These are phyloP conservation scores for Hapsidospora chrysogenum DNA, from an alignment of 495 filamentous ascomycete species.

Conservation along the genomic window DNA sequence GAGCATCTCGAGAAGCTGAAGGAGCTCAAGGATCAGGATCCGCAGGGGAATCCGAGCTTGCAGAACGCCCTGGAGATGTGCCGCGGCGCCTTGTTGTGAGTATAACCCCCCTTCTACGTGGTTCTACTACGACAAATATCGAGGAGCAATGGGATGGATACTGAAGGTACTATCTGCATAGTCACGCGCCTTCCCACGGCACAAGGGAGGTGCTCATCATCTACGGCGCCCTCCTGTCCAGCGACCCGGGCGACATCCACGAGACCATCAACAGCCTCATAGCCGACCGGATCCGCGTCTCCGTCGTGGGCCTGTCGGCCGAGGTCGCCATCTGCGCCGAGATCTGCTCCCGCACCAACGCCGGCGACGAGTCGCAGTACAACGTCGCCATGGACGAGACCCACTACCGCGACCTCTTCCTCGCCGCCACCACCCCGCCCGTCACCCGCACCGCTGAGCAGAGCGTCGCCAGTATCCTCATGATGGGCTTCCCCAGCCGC, in stretches of 20 bases:
- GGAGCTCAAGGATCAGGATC: constrained; percentile 53
- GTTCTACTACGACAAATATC: no score
- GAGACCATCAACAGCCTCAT: constrained; percentile 66
- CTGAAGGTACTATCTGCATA: no score
- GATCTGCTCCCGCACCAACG: constrained; percentile 73
- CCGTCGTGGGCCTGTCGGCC: constrained; percentile 76
- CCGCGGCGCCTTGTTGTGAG: constrained; percentile 67
- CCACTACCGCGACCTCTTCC: constrained; percentile 75
- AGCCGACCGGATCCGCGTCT: constrained; percentile 65
- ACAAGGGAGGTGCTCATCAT: constrained; percentile 85
- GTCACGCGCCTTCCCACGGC: constrained; percentile 81
- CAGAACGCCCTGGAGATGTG: constrained; percentile 96
- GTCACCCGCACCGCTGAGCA: constrained; percentile 53
- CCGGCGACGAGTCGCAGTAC: constrained; percentile 58
- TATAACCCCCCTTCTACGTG: constrained; percentile 8
- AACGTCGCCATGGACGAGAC: constrained; percentile 74
- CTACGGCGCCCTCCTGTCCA: constrained; percentile 77
- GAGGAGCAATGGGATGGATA: no score
- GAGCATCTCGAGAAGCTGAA: constrained; percentile 68
- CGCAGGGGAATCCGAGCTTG: constrained; percentile 73
- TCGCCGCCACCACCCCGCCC: constrained; percentile 78
- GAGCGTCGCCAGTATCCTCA: constrained; percentile 60
- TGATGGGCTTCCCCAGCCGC: constrained; percentile 97
- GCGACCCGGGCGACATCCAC: constrained; percentile 90
- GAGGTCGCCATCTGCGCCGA: constrained; percentile 86